These are phyloP conservation scores for Jasminum sambac DNA, from an alignment of 257 asterid genomes.

Conservation along the genomic window DNA sequence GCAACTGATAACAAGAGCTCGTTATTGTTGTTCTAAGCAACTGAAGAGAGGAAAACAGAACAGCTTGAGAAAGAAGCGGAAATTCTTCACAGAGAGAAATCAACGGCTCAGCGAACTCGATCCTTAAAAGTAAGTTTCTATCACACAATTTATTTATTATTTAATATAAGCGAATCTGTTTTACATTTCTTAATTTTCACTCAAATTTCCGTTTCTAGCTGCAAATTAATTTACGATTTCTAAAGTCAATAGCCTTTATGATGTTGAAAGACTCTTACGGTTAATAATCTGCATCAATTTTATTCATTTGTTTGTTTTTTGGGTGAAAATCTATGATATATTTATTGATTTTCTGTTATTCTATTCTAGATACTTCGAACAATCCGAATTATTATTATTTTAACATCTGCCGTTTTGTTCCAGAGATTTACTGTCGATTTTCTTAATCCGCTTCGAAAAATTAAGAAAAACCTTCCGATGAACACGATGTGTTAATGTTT, in stretches of 20 bases:
- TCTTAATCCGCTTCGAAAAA: not conserved
- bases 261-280: too few relatives aligned
- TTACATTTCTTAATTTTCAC: too few relatives aligned
- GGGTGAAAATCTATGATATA: not conserved
- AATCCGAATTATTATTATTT: not conserved
- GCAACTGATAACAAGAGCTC: constrained; percentile 1
- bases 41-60: not conserved
- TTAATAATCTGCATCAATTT: too few relatives aligned
- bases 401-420: not conserved
- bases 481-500: not conserved
- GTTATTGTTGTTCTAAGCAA: constrained; percentile 12
- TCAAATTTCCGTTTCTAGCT: too few relatives aligned
- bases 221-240: too few relatives aligned
- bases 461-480: not conserved
- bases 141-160: not conserved
- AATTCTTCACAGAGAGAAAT: not conserved
- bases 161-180: not conserved
- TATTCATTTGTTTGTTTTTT: too few relatives aligned
- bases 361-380: not conserved
- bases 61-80: not conserved
- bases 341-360: not conserved
- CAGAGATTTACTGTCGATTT: not conserved
- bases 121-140: not conserved
- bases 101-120: not conserved
- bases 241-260: too few relatives aligned